A percentile compares a stretch with the other conserved stretches of the same genome.
Evolutionary conservation across 2,329 filamentous ascomycete genomes (phyloP).

Genomic region (Cladobotryum protrusum): DNA sequence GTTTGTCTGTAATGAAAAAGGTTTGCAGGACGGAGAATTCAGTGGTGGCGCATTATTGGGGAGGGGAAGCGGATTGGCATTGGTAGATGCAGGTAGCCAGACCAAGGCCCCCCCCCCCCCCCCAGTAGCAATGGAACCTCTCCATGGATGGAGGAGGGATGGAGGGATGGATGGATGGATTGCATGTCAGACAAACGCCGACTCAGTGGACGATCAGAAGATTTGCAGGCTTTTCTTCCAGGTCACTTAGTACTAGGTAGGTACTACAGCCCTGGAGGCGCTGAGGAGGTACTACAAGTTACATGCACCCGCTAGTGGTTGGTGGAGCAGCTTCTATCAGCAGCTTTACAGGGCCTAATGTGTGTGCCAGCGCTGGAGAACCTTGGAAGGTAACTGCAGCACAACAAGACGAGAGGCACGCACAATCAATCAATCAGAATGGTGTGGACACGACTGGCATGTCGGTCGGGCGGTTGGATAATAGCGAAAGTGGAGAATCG

Average conservation of each 20-base stretch:
- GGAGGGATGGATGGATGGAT: not conserved
- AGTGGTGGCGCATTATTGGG: constrained; percentile 1
- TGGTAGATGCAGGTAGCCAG: too few relatives aligned
- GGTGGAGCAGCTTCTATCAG: not conserved
- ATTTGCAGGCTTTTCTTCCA: not conserved
- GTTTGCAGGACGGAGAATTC: constrained; percentile 3
- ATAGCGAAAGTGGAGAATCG: not conserved
- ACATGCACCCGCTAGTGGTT: not conserved
- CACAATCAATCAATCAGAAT: not conserved
- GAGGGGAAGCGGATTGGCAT: too few relatives aligned
- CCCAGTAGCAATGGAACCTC: not conserved
- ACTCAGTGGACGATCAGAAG: not conserved
- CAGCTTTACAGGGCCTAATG: too few relatives aligned
- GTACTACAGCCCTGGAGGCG: too few relatives aligned
- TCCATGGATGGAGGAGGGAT: constrained; percentile 1
- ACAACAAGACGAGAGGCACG: too few relatives aligned
- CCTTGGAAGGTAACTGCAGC: too few relatives aligned
- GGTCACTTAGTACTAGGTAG: too few relatives aligned
- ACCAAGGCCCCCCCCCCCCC: too few relatives aligned
- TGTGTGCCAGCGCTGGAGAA: too few relatives aligned
- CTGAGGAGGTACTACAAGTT: too few relatives aligned
- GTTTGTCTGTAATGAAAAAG: constrained; percentile 12
- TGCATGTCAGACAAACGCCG: not conserved
- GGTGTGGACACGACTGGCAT: not conserved
- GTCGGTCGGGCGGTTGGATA: not conserved